A percentile compares a stretch with the other conserved stretches of the same genome.
Conservation (phyloP, 768 basidiomycete genomes). For the Symmetrospora coprosmae region DNA sequence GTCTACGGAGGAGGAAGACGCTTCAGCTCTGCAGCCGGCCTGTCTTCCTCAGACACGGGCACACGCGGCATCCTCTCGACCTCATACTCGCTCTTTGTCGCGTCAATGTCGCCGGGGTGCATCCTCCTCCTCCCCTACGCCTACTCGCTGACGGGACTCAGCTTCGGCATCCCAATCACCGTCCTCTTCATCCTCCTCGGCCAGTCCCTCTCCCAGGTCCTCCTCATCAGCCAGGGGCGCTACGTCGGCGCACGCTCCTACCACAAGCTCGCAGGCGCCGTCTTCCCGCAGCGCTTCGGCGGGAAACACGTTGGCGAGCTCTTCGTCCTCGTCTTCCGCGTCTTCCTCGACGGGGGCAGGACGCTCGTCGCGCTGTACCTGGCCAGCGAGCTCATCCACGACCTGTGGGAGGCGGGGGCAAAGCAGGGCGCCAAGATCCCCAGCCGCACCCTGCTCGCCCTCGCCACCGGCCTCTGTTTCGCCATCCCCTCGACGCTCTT, state of each 20-base stretch:
- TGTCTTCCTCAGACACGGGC: neutral
- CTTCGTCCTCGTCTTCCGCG: constrained; percentile 22
- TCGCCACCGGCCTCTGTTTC: no score
- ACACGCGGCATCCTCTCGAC: neutral
- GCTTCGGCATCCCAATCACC: constrained; percentile 22
- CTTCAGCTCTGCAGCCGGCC: neutral
- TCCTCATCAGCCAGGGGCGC: constrained; percentile 26
- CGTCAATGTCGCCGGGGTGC: neutral
- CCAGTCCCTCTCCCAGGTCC: constrained; percentile 27
- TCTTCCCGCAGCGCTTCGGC: constrained; percentile 28
- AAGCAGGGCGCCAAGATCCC: neutral
- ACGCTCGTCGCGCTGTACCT: constrained; percentile 20
- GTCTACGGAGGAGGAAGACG: constrained; percentile 16
- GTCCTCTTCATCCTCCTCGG: constrained; percentile 27
- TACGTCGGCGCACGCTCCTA: constrained; percentile 31
- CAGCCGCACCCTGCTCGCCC: neutral
- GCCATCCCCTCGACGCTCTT: no score
- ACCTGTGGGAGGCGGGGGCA: neutral
- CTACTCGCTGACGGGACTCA: constrained; percentile 2
- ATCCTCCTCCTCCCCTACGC: constrained; percentile 18
- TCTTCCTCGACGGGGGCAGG: constrained; percentile 21
- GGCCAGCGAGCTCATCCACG: constrained; percentile 1
- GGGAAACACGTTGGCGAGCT: constrained; percentile 27
- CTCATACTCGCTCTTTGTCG: neutral
- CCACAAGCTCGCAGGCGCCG: constrained; percentile 27